Evolutionary conservation across 805 yeast species (phyloP).

Genomic region (Candida caryicola): DNA sequence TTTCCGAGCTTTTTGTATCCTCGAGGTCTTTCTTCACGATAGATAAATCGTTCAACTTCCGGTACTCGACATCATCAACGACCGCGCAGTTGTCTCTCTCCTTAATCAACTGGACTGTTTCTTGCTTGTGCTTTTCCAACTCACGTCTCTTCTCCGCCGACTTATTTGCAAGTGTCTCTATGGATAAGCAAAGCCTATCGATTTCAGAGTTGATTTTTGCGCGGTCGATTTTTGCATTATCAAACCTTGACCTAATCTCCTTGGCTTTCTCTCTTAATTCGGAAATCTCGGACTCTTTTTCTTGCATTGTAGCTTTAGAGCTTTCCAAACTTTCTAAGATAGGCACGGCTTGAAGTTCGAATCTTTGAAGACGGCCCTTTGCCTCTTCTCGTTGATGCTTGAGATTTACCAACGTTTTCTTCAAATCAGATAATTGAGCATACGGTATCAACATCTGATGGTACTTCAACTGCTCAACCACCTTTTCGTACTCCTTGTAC

Average conservation of each 20-base stretch:
- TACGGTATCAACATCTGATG: constrained; percentile 42
- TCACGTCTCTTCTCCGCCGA: constrained; percentile 13
- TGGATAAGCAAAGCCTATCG: constrained; percentile 17
- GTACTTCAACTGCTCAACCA: constrained; percentile 35
- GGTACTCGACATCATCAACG: constrained; percentile 28
- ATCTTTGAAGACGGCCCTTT: constrained; percentile 27
- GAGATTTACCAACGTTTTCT: constrained; percentile 27
- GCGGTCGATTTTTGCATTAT: constrained; percentile 4
- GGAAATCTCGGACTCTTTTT: constrained; percentile 8
- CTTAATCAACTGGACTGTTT: constrained; percentile 10
- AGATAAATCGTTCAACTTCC: constrained; percentile 19
- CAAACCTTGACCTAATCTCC: constrained; percentile 6
- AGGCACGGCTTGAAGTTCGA: constrained; percentile 23
- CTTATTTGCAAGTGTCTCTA: constrained; percentile 6
- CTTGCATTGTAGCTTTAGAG: constrained; percentile 6
- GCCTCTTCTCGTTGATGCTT: constrained; percentile 36
- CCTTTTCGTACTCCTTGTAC: constrained; percentile 45
- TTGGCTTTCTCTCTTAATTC: constrained; percentile 4
- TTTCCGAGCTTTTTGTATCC: constrained; percentile 7
- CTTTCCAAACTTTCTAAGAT: constrained; percentile 13
- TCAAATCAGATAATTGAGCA: constrained; percentile 39
- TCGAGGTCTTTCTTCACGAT: constrained; percentile 19
- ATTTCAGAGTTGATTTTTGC: constrained; percentile 14
- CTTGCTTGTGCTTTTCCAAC: constrained; percentile 8
- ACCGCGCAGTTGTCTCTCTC: constrained; percentile 24